These are phyloP conservation scores for Aspergillus sp. DNA, from an alignment of 2,329 filamentous ascomycete genomes.

Conservation along the genomic window DNA sequence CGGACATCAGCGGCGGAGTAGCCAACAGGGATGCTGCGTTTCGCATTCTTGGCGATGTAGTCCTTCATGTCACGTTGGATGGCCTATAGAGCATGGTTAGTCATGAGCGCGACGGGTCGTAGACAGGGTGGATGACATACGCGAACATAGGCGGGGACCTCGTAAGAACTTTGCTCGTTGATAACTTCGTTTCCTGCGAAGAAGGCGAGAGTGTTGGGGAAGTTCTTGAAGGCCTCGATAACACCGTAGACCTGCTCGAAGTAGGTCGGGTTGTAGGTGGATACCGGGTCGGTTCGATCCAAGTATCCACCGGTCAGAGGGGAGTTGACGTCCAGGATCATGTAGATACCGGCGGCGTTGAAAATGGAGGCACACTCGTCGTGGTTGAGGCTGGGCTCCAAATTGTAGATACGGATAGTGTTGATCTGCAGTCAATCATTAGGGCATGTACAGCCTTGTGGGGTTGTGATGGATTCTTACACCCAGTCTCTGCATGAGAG, in stretches of 20 bases:
- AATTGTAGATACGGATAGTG: constrained; percentile 62
- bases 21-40: constrained; percentile 59
- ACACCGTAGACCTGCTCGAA: constrained; percentile 57
- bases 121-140: constrained; percentile 25
- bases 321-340: constrained; percentile 63
- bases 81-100: constrained; percentile 31
- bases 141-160: constrained; percentile 55
- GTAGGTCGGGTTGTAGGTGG: constrained; percentile 53
- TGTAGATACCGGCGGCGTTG: constrained; percentile 62
- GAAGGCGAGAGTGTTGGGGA: constrained; percentile 62
- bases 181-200: constrained; percentile 67
- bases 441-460: neutral
- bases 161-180: constrained; percentile 53
- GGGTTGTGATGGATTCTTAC: constrained; percentile 29
- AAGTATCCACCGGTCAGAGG: constrained; percentile 53
- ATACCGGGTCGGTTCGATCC: constrained; percentile 51
- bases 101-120: too few species aligned
- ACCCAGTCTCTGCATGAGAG: constrained; percentile 59
- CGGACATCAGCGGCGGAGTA: constrained; percentile 65
- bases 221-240: constrained; percentile 63
- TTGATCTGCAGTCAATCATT: constrained; percentile 42
- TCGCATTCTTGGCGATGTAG: constrained; percentile 57
- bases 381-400: constrained; percentile 56
- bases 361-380: constrained; percentile 60
- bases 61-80: constrained; percentile 64